Conservation (phyloP, 1,139 yeast genomes). For the Ogataea hybrid region DNA sequence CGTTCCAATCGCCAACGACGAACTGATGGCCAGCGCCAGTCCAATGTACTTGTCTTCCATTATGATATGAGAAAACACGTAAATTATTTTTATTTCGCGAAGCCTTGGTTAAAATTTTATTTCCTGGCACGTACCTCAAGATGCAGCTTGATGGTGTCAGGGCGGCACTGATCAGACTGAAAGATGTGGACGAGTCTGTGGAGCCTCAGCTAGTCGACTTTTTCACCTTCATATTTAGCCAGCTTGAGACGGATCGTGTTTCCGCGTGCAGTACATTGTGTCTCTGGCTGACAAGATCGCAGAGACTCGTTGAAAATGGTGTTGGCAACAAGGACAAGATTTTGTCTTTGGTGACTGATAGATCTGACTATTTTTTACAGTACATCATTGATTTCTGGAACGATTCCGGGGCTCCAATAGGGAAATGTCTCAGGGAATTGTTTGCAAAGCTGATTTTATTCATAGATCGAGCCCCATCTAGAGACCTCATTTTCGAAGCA, state of each 20-base stretch:
- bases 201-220: background rate
- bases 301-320: slow-evolving; percentile 33
- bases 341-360: slow-evolving; percentile 23
- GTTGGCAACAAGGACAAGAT: slow-evolving; percentile 10
- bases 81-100: slow-evolving; percentile 5
- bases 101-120: slow-evolving; percentile 6
- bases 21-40: slow-evolving; percentile 80
- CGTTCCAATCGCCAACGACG: slow-evolving; percentile 87
- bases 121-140: background rate
- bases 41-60: slow-evolving; percentile 88
- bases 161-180: background rate
- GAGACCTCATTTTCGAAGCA: slow-evolving; percentile 30
- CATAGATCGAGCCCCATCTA: slow-evolving; percentile 22
- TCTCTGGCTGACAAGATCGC: slow-evolving; percentile 60
- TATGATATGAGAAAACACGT: slow-evolving; percentile 14
- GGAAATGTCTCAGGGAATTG: slow-evolving; percentile 63
- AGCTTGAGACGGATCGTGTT: slow-evolving; percentile 2
- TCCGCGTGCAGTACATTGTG: slow-evolving; percentile 59
- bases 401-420: slow-evolving; percentile 67
- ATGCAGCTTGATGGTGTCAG: slow-evolving; percentile 7
- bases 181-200: background rate
- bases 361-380: slow-evolving; percentile 37
- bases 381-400: slow-evolving; percentile 69
- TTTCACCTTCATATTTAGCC: background rate
- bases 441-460: slow-evolving; percentile 50